Evolutionary conservation across 768 basidiomycete species (phyloP), one percentile per base, ranked within the genome.

Genomic region (Galerina marginata): DNA sequence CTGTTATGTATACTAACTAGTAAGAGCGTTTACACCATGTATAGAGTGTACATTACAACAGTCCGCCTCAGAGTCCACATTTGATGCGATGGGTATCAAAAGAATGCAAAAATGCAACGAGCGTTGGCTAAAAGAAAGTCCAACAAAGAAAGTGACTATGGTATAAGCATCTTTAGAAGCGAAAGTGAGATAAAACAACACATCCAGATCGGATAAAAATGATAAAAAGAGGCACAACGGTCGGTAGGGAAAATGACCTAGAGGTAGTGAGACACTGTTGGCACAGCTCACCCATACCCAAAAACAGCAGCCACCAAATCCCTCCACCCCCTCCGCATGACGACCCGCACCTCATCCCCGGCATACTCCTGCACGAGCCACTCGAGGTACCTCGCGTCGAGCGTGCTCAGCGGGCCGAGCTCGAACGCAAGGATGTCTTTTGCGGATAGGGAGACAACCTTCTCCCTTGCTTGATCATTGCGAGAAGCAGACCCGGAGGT

Each of bases 351-450:
- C 10, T 81, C 80, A 2, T 79, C 79, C 2, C 78, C 85, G 3
- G 81, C 86, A 59, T 90, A 90, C 72, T 91, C 89, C 52, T 81
- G 80, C 1, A 80, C 84, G 15, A 95, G 76, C 90, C 91, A 93
- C 69, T 92, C 90, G 37, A 93, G 74, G 69, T 93, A 93, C 44
- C 77, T 79, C n/a, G 81, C 87, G 62, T 94, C 92, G 48, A 87
- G 68, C 4, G 78, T 75, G 67, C 92, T 94, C 59, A 92, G 73
- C 6, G 91, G 87, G 1, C 91, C 88, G 0, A 94, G 81, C 69
- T 90, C 90, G 48, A 94, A 87, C 12, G 84, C 77, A 10, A 85
- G 55, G 7, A 93, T 76, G 60, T 92, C 89, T 65, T 81, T 85
- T 10, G 90, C 84, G 2, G 82, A 79, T 15, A 93, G 71, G 29